Conservation (phyloP, 225 moss, liverwort and hornwort species). For the Pseudisothecium myosuroides region DNA sequence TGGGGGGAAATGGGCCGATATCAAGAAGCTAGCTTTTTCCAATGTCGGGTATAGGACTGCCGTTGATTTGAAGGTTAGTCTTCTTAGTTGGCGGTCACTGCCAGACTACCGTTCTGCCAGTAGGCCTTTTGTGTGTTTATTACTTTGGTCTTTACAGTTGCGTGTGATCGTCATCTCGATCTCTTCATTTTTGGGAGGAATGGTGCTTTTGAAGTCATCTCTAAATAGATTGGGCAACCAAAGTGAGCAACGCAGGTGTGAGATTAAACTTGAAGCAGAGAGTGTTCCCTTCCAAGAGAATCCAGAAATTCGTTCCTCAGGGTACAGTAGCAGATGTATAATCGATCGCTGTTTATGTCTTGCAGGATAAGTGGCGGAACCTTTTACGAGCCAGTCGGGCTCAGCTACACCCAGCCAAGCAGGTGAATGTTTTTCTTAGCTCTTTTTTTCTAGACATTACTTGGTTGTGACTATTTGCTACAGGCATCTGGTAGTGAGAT, state of each 20-base stretch:
- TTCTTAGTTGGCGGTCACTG: not conserved
- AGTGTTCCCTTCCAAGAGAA: not conserved
- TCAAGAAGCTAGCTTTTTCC: conserved; percentile 89
- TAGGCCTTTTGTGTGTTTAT: not conserved
- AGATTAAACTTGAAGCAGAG: not conserved
- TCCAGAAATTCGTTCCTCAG: not conserved
- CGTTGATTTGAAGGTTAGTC: conserved; percentile 88
- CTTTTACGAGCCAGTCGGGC: conserved; percentile 88
- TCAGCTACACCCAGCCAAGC: conserved; percentile 89
- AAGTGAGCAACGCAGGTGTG: not conserved
- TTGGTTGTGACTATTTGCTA: not conserved
- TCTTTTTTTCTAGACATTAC: not conserved
- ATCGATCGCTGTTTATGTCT: not conserved
- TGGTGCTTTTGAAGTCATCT: not conserved
- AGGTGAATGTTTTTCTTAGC: conserved; percentile 22
- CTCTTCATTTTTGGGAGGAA: not conserved
- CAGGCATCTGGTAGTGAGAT: not conserved
- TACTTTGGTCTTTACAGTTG: not conserved
- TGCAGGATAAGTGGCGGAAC: conserved; percentile 97
- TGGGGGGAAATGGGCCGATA: conserved; percentile 98
- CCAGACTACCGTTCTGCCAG: not conserved
- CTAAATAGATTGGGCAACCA: not conserved
- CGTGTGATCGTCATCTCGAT: not conserved
- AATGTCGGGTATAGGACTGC: conserved; percentile 88
- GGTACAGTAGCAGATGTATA: not conserved